Base-by-base conservation (phyloP, 345 rosid species). In the Lumnitzera racemosa region DNA sequence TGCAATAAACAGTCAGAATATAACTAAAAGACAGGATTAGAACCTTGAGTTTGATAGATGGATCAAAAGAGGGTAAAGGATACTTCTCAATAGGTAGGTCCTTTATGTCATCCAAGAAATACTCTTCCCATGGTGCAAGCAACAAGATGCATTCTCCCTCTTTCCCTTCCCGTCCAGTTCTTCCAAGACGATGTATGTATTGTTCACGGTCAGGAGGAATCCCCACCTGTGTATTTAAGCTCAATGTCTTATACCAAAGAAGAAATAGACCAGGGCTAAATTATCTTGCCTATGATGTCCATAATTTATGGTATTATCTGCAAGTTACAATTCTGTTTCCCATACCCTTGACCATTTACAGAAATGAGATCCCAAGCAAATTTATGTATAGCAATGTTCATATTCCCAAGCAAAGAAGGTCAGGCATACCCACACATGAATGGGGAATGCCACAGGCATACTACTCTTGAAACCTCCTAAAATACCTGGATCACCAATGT, bases 91-190 rank as follows among this genome's bases (percentile, higher is more conserved):
- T 81, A 46, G 96, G 96, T 65, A 95, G 76, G 67, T 86, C 99
- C 65, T 79, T 82, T 49, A 95, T 74, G 63, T 86, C 89, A 53
- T 84, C 80, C 64, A 95, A 75, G 84, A 95, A 95, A 74, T 83
- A 88, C 70, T 83, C 82, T 73, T 90, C 99, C 95, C 96, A 95
- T 36, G 99, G 99, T 11, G 97, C 89, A 55, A 95, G 76, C 78
- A 95, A 66, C 69, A 90, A 76, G 63, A 90, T 76, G n/a, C 99
- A 89, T 70, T 76, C 73, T 46, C 99, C 97, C 57, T 66, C 87
- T 76, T 90, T 90, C 67, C 88, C 91, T 80, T 81, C 87, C 47
- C 87, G 83, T 24, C 96, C 96, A 15, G 95, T 95, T 77, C 97
- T 90, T 72, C 95, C 95, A 50, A 95, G 83, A 23, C 95, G 84